A percentile compares a stretch with the other conserved stretches of the same genome.
Evolutionary conservation across 2,329 filamentous ascomycete species (phyloP).

Genomic region (Aspergillus sp.): DNA sequence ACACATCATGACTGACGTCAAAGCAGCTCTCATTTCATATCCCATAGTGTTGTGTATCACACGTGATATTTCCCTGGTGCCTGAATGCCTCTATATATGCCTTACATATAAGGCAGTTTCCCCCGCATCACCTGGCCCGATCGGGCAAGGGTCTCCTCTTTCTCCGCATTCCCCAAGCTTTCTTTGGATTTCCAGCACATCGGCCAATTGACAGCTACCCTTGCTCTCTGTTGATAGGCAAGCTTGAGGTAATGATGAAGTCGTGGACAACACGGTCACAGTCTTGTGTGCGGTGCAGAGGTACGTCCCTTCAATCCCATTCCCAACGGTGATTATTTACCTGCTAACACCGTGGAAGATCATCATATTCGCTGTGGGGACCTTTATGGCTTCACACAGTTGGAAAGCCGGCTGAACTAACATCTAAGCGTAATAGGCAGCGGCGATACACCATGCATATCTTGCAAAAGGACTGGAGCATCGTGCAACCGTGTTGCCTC

Average conservation of each 20-base stretch:
- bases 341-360: neutral
- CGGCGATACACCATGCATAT: neutral
- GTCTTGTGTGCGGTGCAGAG: neutral
- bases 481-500: neutral
- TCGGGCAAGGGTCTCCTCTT: neutral
- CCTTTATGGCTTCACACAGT: no score
- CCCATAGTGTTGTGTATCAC: no score
- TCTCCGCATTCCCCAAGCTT: neutral
- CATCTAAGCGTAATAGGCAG: neutral
- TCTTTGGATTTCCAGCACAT: neutral
- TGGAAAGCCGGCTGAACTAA: fast-evolving
- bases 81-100: neutral
- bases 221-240: neutral
- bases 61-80: no score
- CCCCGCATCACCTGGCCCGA: neutral
- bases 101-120: neutral
- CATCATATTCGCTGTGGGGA: neutral
- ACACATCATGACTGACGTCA: no score
- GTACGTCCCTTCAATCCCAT: neutral
- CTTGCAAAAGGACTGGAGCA: neutral
- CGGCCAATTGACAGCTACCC: no score
- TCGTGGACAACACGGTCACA: neutral
- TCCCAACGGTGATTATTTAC: neutral
- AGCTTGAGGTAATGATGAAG: neutral
- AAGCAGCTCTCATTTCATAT: no score